Evolutionary conservation across 192 early-diverging fungal species (phyloP), one percentile per base, ranked within the genome.

Genomic region (Coemansia sp.): DNA sequence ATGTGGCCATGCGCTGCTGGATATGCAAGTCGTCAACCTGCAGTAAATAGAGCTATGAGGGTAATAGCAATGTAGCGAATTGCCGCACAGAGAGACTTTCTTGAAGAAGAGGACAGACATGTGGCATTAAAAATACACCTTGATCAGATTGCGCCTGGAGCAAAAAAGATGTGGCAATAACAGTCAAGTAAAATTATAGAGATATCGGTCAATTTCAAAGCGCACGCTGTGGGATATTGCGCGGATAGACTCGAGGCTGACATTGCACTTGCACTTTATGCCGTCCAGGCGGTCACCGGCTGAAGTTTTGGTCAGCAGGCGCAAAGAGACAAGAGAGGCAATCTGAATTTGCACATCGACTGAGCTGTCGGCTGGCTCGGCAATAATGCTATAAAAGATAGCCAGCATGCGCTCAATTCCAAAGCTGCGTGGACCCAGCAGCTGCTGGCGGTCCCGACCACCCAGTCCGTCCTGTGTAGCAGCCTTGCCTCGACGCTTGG

Each of bases 401-500:
- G 97, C 97, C 66, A 96, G 71, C 92, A 99, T 90, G 22, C 97
- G 86, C 64, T 99, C 95, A n/a, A 99, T 81, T 0, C 90, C 90
- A 82, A 99, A 99, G 6, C 88, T 66, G 66, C 92, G 94, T 2
- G 97, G 95, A 0, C 97, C 97, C 10, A 94, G 69, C 2, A 97
- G 81, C 62, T 96, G 94, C 69, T 92, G 94, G 14, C 94, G 82
- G 35, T 86, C 79, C 64, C 82, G 58, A 0, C 76, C 83, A 60
- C 61, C 85, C 68, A 41, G 71, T 6, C 54, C 38, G n/a, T 83
- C 65, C 37, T 88, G 72, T 27, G 74, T 71, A 47, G 74, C 57
- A 43, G 74, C 67, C 70, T 85, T 81, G 62, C 71, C 38, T 67
- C 78, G 64, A 18, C 68, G 64, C 20, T 64, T 59, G 13, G 29